Percentiles rank a stretch among this genome's conserved stretches.
These are phyloP conservation scores for Cyberlindnera galapagoensis DNA, from an alignment of 805 yeast genomes.

Conservation along the genomic window DNA sequence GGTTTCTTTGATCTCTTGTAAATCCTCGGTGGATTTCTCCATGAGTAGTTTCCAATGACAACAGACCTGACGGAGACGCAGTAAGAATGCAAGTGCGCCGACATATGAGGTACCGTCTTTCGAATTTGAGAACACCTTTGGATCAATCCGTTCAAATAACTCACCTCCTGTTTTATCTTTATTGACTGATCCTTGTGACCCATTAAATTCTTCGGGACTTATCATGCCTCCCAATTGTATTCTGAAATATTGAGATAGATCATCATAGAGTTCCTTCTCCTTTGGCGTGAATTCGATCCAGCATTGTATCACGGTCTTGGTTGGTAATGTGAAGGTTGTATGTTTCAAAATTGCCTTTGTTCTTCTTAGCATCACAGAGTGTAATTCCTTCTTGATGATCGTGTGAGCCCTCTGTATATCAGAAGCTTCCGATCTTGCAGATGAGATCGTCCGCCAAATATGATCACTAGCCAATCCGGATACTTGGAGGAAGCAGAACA, in stretches of 20 bases:
- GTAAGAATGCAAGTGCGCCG: constrained; percentile 24
- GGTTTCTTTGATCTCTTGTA: constrained; percentile 6
- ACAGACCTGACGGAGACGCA: constrained; percentile 32
- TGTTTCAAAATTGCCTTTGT: constrained; percentile 32
- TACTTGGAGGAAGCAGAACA: constrained; percentile 38
- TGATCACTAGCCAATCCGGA: constrained; percentile 18
- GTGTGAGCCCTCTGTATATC: too few species aligned
- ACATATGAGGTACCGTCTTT: constrained; percentile 16
- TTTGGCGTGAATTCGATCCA: constrained; percentile 20
- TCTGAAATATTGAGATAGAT: constrained; percentile 16
- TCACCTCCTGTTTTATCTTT: constrained; percentile 6
- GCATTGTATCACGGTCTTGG: constrained; percentile 14
- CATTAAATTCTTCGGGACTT: constrained; percentile 5
- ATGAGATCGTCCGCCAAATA: constrained; percentile 18
- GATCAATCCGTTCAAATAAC: constrained; percentile 6
- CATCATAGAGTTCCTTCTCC: constrained; percentile 25
- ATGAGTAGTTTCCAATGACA: constrained; percentile 27
- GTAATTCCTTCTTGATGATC: constrained; percentile 25
- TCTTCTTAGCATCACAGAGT: constrained; percentile 37
- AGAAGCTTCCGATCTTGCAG: constrained; percentile 32
- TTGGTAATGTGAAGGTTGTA: constrained; percentile 17
- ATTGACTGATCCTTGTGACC: neutral
- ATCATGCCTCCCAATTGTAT: constrained; percentile 4
- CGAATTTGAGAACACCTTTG: constrained; percentile 8
- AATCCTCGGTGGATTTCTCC: constrained; percentile 10